Percentiles rank a stretch among this genome's conserved stretches.
Evolutionary conservation across 345 rosid species (phyloP).

Genomic region (Eucalyptus sp.): DNA sequence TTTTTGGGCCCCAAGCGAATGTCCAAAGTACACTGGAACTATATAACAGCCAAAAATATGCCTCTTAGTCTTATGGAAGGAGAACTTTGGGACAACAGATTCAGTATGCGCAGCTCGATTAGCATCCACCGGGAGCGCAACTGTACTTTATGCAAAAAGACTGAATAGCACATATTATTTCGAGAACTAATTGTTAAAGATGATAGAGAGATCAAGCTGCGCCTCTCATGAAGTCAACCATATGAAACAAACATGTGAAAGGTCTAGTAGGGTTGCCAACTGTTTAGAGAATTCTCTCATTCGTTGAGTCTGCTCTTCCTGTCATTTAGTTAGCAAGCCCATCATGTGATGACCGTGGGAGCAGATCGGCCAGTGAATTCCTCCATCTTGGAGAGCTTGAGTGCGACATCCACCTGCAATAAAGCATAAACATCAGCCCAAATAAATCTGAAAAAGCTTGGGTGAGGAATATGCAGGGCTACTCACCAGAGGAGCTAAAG

Average conservation of each 20-base stretch:
- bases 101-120: not conserved
- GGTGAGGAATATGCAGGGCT: not conserved
- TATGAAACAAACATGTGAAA: not conserved
- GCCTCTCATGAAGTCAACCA: not conserved
- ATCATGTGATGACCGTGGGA: conserved; percentile 87
- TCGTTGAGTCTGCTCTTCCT: not conserved
- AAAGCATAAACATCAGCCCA: not conserved
- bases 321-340: not conserved
- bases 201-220: not conserved
- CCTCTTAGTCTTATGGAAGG: not conserved
- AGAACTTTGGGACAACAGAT: not conserved
- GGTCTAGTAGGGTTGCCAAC: not conserved
- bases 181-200: not conserved
- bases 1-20: not conserved
- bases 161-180: not conserved
- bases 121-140: not conserved
- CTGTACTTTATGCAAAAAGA: not conserved
- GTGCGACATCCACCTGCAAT: conserved; percentile 82
- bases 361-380: conserved; percentile 89
- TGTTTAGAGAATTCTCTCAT: not conserved
- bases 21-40: not conserved
- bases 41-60: not conserved
- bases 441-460: not conserved
- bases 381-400: conserved; percentile 87
- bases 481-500: conserved; percentile 84